Evolutionary conservation across 1,284 basidiomycete genomes (phyloP), one percentile per base, ranked within the genome.

Genomic region (Pseudozyma hubeiensis): DNA sequence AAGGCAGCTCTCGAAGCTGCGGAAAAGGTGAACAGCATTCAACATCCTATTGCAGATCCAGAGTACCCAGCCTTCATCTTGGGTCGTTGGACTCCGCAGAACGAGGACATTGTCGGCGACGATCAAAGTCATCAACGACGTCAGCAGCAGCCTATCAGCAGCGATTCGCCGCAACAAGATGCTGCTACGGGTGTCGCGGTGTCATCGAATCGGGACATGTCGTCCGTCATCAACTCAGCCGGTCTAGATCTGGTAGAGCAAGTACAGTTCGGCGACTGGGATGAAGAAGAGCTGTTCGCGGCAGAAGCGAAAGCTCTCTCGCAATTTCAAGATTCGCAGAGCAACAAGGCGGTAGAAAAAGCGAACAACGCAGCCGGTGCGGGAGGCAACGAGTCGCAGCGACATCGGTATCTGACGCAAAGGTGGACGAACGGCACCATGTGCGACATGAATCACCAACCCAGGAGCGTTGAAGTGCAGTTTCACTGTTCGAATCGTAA

Each of bases 351-450:
- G 1, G 40, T 54, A 48, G 43, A 63, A 19, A 14, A 41, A 0
- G 41, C 49, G 7, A 29, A 31, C 14, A 41, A 47, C 5, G 7
- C 54, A 9, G 24, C 55, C 10, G 11, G 29, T 19, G 8, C 40
- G 14, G 17, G 13, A 4, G 58, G 44, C 29, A 35, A 49, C 19
- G 55, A 61, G 16, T 63, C 57, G 44, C 62, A 61, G 30, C 62
- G 59, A 11, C 66, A 70, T 31, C 60, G 79, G 7, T 81, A 79
- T 50, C 48, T 81, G 13, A 75, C 73, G 2, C 80, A 81, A 52
- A 41, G 64, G 10, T 81, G 80, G 80, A 64, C 65, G 16, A 78
- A 77, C 33, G 80, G 80, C 11, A 81, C 80, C 33, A 60, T 72
- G 47, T 81, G 80, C 54, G 73, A 77, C 49, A 69, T 76, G 60